Evolutionary conservation across 495 filamentous ascomycete genomes (phyloP).

Genomic region (Sordaria brevicollis): DNA sequence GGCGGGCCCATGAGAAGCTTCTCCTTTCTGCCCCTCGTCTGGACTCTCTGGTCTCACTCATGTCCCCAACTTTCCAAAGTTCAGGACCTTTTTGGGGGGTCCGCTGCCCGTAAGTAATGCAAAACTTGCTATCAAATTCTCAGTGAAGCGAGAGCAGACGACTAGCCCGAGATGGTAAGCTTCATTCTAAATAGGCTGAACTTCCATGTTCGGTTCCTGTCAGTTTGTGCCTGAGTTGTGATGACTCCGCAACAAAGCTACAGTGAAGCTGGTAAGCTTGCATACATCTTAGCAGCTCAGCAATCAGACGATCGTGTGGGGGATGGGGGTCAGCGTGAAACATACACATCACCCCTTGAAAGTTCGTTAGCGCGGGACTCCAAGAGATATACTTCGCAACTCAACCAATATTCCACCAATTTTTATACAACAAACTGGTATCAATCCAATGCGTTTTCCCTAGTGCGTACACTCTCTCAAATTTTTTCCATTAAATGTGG

Average conservation of each 20-base stretch:
- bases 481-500: no score
- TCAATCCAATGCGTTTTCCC: no score
- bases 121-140: not conserved
- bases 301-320: not conserved
- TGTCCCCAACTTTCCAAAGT: not conserved
- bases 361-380: no score
- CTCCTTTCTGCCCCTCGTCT: not conserved
- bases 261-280: not conserved
- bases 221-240: not conserved
- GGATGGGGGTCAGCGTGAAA: not conserved
- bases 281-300: not conserved
- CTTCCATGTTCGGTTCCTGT: not conserved
- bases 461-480: no score
- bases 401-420: no score
- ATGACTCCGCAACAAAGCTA: not conserved
- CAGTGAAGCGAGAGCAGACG: not conserved
- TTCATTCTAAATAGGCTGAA: not conserved
- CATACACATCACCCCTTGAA: no score
- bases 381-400: no score
- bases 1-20: not conserved
- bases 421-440: no score
- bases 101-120: not conserved
- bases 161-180: not conserved
- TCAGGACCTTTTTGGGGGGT: not conserved
- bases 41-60: not conserved